phyloP scores from a whole-genome alignment of 139 green algal genomes.

The Zygnema cylindricum region DNA sequence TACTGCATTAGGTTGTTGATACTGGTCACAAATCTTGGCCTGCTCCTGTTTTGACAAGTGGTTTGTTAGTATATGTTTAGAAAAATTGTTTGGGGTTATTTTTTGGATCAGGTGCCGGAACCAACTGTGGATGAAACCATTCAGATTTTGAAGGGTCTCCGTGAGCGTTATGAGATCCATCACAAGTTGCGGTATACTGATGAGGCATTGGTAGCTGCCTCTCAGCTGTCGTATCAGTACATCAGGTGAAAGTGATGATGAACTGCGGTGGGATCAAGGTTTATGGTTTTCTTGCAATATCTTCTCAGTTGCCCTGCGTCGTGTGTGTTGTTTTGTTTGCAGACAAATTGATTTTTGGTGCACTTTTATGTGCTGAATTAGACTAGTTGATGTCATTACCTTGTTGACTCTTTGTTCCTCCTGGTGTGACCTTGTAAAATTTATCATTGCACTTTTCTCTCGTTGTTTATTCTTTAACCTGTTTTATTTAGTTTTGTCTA shows the following conservation, averaged over 20 bases:
- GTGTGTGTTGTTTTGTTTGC: background rate
- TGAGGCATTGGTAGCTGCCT: slow-evolving; percentile 89
- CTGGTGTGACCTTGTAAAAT: no score
- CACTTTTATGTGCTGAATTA: background rate
- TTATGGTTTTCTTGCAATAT: slow-evolving; percentile 3
- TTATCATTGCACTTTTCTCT: no score
- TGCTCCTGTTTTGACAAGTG: no score
- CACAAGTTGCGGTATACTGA: slow-evolving; percentile 99
- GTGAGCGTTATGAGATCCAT: slow-evolving; percentile 96
- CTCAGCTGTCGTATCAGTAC: slow-evolving; percentile 93
- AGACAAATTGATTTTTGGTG: background rate
- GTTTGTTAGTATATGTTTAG: no score
- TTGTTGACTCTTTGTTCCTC: no score
- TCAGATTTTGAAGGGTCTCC: slow-evolving; percentile 90
- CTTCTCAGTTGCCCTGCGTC: background rate
- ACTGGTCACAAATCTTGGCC: no score
- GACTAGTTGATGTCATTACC: no score
- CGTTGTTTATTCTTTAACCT: no score
- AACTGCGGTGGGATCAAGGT: no score
- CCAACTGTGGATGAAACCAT: slow-evolving; percentile 96
- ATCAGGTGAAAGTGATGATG: slow-evolving; percentile 81
- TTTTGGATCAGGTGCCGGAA: slow-evolving; percentile 74
- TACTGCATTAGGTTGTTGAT: no score
- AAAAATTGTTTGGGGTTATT: slow-evolving; percentile 74
- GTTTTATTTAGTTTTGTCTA: slow-evolving; percentile 1